Conservation (phyloP, 1,284 basidiomycete genomes). For the Phaffia rhodozyma region DNA sequence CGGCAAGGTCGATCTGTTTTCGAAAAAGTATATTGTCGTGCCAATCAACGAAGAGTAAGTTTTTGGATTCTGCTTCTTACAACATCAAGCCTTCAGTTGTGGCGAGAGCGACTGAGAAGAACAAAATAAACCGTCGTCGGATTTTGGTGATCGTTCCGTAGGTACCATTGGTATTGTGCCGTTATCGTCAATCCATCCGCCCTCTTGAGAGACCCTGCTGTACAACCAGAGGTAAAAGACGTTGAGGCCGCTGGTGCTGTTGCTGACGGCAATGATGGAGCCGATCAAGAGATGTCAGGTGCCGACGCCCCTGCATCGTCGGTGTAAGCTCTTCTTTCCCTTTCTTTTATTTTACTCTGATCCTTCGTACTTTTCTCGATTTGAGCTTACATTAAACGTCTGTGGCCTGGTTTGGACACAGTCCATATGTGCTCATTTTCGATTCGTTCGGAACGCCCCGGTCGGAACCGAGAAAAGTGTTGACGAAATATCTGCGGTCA, state of each 20-base stretch:
- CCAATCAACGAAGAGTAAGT: constrained; percentile 91
- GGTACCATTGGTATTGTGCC: constrained; percentile 93
- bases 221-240: neutral
- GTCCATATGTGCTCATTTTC: constrained; percentile 68
- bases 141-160: constrained; percentile 29
- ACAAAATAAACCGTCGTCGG: neutral
- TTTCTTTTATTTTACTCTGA: too few species aligned
- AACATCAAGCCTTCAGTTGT: neutral
- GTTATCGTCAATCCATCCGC: constrained; percentile 73
- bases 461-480: constrained; percentile 46
- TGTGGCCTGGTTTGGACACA: constrained; percentile 26
- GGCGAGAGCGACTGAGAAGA: too few species aligned
- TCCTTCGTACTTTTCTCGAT: neutral
- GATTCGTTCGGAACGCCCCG: constrained; percentile 74
- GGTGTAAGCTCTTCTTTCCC: too few species aligned
- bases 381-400: neutral
- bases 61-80: neutral
- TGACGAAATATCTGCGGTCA: constrained; percentile 55
- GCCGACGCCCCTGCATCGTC: neutral
- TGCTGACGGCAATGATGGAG: constrained; percentile 21
- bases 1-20: constrained; percentile 59
- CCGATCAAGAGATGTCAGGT: constrained; percentile 19
- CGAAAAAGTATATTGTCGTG: constrained; percentile 82
- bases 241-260: too few species aligned
- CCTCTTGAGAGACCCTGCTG: constrained; percentile 33